These are phyloP conservation scores for Acacia pycnantha DNA, from an alignment of 331 rosid species.

Conservation along the genomic window DNA sequence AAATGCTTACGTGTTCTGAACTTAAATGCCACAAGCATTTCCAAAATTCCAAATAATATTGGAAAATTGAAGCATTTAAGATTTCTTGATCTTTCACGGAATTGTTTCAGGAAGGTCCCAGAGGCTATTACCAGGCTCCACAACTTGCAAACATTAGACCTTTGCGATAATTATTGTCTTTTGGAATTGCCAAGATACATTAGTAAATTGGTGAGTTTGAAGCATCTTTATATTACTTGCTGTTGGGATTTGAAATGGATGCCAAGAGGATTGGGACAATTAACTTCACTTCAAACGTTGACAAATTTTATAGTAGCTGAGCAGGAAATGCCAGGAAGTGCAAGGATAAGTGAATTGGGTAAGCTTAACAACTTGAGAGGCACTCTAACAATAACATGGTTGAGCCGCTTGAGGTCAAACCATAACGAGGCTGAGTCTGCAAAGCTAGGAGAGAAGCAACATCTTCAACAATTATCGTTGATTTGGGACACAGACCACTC, in stretches of 20 bases:
- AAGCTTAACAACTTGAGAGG: background rate
- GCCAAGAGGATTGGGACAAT: slow-evolving; percentile 34
- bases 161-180: background rate
- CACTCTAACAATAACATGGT: background rate
- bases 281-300: background rate
- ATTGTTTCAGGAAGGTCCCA: background rate
- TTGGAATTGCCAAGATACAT: background rate
- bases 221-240: background rate
- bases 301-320: background rate
- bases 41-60: slow-evolving; percentile 29
- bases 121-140: slow-evolving; percentile 10
- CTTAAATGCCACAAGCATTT: background rate
- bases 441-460: background rate
- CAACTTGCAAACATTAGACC: slow-evolving; percentile 39
- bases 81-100: slow-evolving; percentile 21
- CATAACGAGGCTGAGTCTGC: background rate
- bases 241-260: background rate
- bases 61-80: slow-evolving; percentile 35
- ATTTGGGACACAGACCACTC: accelerated
- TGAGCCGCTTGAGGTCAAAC: background rate
- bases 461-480: background rate
- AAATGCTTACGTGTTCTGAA: slow-evolving; percentile 27
- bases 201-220: slow-evolving; percentile 17
- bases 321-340: too few species aligned
- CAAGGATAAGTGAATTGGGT: slow-evolving; percentile 22